Conservation (phyloP, 805 yeast genomes). For the Barnettozyma botsteinii region DNA sequence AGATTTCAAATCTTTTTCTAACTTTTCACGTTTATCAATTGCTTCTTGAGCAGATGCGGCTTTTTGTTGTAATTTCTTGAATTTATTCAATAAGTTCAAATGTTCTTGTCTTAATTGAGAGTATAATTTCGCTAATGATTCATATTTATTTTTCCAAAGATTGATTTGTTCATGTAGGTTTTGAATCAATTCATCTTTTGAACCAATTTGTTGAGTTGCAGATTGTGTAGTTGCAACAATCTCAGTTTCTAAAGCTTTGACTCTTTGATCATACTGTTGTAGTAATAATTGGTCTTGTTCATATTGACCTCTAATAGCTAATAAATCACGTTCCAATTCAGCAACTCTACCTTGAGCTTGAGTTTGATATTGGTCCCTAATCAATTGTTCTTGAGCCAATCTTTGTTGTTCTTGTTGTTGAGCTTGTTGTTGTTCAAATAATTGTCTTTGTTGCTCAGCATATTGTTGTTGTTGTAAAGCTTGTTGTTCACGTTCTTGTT, state of each 20-base stretch:
- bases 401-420: constrained; percentile 64
- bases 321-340: constrained; percentile 74
- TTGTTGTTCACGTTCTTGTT: constrained; percentile 59
- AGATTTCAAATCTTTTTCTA: constrained; percentile 77
- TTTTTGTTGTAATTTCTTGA: constrained; percentile 77
- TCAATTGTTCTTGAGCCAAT: constrained; percentile 61
- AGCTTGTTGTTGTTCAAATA: constrained; percentile 67
- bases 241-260: constrained; percentile 74
- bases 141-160: constrained; percentile 83
- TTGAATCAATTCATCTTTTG: constrained; percentile 68
- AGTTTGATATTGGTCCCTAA: constrained; percentile 61
- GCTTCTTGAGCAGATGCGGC: constrained; percentile 90
- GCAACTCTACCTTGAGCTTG: constrained; percentile 76
- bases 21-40: constrained; percentile 70
- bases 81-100: constrained; percentile 66
- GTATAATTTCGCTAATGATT: constrained; percentile 80
- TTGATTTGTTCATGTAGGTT: constrained; percentile 67
- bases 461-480: constrained; percentile 60
- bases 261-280: constrained; percentile 83
- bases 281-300: constrained; percentile 80
- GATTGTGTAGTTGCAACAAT: constrained; percentile 52
- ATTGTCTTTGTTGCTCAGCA: constrained; percentile 62
- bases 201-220: constrained; percentile 64
- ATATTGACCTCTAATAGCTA: constrained; percentile 70
- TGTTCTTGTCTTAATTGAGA: constrained; percentile 92